Conservation (phyloP, 805 yeast genomes). For the Schizosaccharomyces cryophilus region DNA sequence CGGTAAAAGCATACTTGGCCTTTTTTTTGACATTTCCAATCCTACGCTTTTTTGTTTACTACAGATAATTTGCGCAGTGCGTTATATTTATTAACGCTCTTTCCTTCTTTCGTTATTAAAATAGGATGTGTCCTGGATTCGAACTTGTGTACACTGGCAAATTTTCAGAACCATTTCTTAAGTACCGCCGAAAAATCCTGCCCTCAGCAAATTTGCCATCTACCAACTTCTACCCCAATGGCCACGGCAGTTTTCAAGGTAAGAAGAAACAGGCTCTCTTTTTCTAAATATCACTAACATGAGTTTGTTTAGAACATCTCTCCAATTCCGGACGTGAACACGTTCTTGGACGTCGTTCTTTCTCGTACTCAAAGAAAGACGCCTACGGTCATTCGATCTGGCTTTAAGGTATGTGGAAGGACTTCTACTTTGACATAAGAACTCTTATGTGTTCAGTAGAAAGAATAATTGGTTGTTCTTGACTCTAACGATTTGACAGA, state of each 20-base stretch:
- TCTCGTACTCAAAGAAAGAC: slow-evolving; percentile 97
- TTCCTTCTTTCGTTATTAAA: too few species aligned
- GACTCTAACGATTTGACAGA: slow-evolving; percentile 66
- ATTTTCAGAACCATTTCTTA: neutral
- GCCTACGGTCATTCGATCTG: slow-evolving; percentile 62
- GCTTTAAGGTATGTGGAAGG: neutral
- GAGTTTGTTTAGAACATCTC: slow-evolving; percentile 4
- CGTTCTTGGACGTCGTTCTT: slow-evolving; percentile 74
- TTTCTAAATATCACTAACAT: neutral
- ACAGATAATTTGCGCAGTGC: too few species aligned
- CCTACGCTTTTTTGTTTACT: too few species aligned
- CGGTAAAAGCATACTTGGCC: too few species aligned
- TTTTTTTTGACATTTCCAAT: too few species aligned
- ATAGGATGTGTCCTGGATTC: neutral
- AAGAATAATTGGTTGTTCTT: neutral
- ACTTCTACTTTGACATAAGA: neutral
- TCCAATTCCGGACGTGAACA: slow-evolving; percentile 9
- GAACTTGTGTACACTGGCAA: neutral
- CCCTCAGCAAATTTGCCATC: neutral
- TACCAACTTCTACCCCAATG: neutral
- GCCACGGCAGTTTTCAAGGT: slow-evolving; percentile 2
- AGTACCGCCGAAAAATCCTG: neutral
- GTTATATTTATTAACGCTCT: too few species aligned
- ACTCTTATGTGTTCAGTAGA: neutral
- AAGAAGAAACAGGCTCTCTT: neutral